phyloP scores from a whole-genome alignment of 441 rosid genomes.

The Cnidoscolus chayamansa region DNA sequence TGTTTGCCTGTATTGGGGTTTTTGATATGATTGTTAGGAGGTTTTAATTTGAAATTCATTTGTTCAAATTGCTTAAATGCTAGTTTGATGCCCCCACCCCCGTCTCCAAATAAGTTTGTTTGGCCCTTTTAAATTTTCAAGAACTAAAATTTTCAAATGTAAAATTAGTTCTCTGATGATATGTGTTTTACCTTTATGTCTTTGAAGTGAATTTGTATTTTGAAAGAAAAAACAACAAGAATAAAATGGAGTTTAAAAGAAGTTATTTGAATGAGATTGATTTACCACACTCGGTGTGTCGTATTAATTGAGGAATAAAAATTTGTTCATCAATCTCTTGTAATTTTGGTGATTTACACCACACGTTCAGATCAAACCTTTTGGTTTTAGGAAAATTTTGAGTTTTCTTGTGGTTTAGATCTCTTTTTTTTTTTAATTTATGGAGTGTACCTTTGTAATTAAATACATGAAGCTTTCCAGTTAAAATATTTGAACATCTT shows the following conservation, averaged over 20 bases:
- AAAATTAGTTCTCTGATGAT: background rate
- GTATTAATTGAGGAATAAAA: background rate
- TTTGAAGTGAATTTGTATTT: background rate
- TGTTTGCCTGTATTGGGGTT: background rate
- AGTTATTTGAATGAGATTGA: background rate
- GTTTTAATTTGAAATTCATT: background rate
- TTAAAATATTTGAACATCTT: background rate
- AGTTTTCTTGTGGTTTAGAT: background rate
- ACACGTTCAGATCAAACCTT: slow-evolving; percentile 1
- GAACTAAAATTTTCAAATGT: background rate
- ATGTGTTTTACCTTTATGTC: background rate
- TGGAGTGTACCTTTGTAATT: background rate
- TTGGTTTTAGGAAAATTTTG: background rate
- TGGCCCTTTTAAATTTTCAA: background rate
- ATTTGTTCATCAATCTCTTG: background rate
- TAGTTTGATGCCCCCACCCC: background rate
- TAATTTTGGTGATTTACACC: background rate
- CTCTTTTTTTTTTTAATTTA: background rate
- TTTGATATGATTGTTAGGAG: background rate
- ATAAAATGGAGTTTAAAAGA: background rate
- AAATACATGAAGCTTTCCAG: background rate
- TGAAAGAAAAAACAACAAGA: background rate
- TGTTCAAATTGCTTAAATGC: background rate
- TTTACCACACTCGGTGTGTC: background rate
- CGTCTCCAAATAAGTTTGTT: background rate